Percentiles rank a stretch among this genome's conserved stretches.
Conservation (phyloP, 148 eudicot species). For the Vaccinium corymbosum region DNA sequence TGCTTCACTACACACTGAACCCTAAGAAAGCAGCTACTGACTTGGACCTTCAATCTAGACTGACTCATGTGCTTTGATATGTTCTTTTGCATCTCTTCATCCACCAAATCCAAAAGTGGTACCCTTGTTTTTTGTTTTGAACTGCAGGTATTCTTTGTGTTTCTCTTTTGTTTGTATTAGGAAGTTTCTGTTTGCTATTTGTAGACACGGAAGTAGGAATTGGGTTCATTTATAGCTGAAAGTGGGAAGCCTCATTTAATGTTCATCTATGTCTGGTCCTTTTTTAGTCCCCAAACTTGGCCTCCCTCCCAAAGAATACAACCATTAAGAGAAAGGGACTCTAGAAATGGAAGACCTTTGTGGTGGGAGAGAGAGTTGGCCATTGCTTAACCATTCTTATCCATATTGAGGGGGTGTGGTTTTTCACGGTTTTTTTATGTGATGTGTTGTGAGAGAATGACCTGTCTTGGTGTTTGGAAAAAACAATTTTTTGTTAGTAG, state of each 20-base stretch:
- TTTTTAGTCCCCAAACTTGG: neutral
- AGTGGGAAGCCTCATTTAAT: constrained; percentile 6
- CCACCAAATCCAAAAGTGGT: neutral
- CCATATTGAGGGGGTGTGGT: neutral
- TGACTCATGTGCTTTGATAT: neutral
- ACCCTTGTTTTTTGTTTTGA: neutral
- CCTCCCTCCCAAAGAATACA: neutral
- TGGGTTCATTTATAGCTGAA: neutral
- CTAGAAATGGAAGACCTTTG: neutral
- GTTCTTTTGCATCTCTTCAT: neutral
- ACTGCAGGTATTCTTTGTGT: neutral
- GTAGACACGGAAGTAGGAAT: neutral
- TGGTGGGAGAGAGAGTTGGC: neutral
- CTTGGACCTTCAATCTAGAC: constrained; percentile 3
- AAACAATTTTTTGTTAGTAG: no score
- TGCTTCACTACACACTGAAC: neutral
- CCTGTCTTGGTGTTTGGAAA: no score
- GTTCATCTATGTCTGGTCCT: neutral
- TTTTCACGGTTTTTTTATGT: no score
- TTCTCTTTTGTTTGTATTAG: constrained; percentile 2
- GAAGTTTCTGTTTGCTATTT: neutral
- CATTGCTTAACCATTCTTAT: constrained; percentile 4
- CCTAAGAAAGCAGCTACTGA: constrained; percentile 12
- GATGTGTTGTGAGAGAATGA: no score
- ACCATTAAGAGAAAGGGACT: constrained; percentile 4